Conservation (phyloP, 352 stramenopile genomes). For the Phytophthora fragariaefolia region DNA sequence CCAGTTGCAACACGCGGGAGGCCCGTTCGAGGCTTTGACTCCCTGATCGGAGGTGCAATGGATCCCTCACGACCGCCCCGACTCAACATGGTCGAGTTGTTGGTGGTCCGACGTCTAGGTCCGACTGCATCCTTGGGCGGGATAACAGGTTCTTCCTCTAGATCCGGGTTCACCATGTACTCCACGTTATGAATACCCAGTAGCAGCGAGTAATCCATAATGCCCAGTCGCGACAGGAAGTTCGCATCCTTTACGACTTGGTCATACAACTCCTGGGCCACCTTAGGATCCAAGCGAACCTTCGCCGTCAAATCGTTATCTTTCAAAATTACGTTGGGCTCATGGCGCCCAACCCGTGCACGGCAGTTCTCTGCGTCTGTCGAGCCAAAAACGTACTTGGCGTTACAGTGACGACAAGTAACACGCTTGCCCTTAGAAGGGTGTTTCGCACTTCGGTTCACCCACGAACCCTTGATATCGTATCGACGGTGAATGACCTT, state of each 20-base stretch:
- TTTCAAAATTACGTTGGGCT: constrained; percentile 89
- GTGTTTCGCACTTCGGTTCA: constrained; percentile 89
- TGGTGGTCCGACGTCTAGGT: constrained; percentile 41
- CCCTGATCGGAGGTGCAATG: constrained; percentile 28
- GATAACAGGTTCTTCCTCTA: constrained; percentile 54
- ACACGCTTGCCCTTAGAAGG: constrained; percentile 87
- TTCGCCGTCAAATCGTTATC: constrained; percentile 89
- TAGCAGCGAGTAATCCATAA: constrained; percentile 94
- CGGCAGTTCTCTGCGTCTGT: constrained; percentile 82
- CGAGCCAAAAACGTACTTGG: constrained; percentile 87
- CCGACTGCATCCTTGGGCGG: constrained; percentile 40
- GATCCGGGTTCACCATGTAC: constrained; percentile 86
- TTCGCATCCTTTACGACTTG: constrained; percentile 88
- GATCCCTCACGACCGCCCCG: constrained; percentile 33
- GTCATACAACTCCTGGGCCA: constrained; percentile 84
- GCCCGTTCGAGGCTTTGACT: constrained; percentile 44
- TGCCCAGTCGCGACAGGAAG: constrained; percentile 83
- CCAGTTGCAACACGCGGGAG: constrained; percentile 69
- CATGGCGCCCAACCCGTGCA: constrained; percentile 78
- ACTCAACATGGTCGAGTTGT: constrained; percentile 50
- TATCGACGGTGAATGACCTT: constrained; percentile 88
- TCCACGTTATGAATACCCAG: constrained; percentile 91
- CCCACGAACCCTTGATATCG: constrained; percentile 90
- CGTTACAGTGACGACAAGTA: constrained; percentile 88
- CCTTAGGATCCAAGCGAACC: constrained; percentile 75